These are phyloP conservation scores for Cryphonectria parasitica DNA, from an alignment of 2,329 filamentous ascomycete species.

Conservation along the genomic window DNA sequence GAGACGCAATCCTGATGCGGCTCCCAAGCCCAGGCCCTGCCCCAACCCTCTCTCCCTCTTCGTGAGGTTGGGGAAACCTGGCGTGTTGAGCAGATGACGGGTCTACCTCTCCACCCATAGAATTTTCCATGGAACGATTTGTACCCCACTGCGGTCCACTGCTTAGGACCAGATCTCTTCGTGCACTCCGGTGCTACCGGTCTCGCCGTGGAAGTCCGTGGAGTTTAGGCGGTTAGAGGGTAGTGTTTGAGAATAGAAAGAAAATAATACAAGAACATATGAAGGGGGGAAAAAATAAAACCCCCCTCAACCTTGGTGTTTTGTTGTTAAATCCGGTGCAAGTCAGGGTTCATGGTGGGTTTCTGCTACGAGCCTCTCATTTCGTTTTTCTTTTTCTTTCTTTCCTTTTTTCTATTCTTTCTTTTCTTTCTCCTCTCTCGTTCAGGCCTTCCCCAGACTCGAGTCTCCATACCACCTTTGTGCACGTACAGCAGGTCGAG, in stretches of 20 bases:
- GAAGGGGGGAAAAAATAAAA: neutral
- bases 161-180: conserved; percentile 18
- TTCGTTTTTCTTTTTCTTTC: neutral
- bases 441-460: conserved; percentile 2
- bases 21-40: neutral
- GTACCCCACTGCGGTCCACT: conserved; percentile 25
- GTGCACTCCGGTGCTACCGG: conserved; percentile 17
- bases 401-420: neutral
- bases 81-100: conserved; percentile 19
- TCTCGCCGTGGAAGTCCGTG: conserved; percentile 12
- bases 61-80: conserved; percentile 26
- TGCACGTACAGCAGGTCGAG: neutral
- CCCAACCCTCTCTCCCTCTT: neutral
- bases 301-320: neutral
- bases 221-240: neutral
- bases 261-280: neutral
- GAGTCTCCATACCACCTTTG: neutral
- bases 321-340: conserved; percentile 1
- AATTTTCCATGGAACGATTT: conserved; percentile 30
- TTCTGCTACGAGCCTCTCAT: conserved; percentile 1
- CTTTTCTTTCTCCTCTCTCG: neutral
- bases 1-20: conserved; percentile 4
- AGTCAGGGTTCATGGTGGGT: neutral
- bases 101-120: conserved; percentile 25
- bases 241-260: neutral